These are phyloP conservation scores for Astragalus glycyphyllos DNA, from an alignment of 306 rosid species.

Conservation along the genomic window DNA sequence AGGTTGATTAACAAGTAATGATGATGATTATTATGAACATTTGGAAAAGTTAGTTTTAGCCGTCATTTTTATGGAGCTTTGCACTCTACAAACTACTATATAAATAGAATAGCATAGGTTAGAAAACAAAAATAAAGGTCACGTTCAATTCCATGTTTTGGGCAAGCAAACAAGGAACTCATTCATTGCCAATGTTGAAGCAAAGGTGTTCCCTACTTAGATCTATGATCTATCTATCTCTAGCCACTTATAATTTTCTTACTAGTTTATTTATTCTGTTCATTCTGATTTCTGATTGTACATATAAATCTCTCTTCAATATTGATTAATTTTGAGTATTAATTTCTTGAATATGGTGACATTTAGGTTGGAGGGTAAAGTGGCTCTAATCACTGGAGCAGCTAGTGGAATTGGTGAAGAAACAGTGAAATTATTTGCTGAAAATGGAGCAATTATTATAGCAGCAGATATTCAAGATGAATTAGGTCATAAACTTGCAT, in stretches of 20 bases:
- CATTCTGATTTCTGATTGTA: neutral
- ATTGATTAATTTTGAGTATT: neutral
- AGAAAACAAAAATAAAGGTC: constrained; percentile 25
- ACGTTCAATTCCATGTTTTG: constrained; percentile 52
- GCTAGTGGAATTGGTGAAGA: constrained; percentile 93
- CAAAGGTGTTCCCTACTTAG: constrained; percentile 50
- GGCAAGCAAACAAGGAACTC: constrained; percentile 40
- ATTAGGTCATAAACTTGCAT: constrained; percentile 56
- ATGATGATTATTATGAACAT: constrained; percentile 17
- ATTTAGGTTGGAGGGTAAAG: constrained; percentile 81
- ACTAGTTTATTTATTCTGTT: neutral
- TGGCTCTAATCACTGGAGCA: constrained; percentile 80
- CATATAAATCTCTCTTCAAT: neutral
- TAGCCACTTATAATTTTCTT: too few relatives aligned
- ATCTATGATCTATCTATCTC: constrained; percentile 17
- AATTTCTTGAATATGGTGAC: neutral
- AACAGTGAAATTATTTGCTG: constrained; percentile 62
- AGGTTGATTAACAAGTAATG: constrained; percentile 24
- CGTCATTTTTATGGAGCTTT: constrained; percentile 40
- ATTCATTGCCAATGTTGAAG: constrained; percentile 50
- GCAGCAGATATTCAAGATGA: constrained; percentile 86
- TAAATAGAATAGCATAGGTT: constrained; percentile 3
- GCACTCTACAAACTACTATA: constrained; percentile 44
- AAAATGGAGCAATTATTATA: constrained; percentile 73
- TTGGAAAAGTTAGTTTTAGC: constrained; percentile 11